These are phyloP conservation scores for Pinguiococcus pyrenoidosus DNA, from an alignment of 108 stramenopile species.

Conservation along the genomic window DNA sequence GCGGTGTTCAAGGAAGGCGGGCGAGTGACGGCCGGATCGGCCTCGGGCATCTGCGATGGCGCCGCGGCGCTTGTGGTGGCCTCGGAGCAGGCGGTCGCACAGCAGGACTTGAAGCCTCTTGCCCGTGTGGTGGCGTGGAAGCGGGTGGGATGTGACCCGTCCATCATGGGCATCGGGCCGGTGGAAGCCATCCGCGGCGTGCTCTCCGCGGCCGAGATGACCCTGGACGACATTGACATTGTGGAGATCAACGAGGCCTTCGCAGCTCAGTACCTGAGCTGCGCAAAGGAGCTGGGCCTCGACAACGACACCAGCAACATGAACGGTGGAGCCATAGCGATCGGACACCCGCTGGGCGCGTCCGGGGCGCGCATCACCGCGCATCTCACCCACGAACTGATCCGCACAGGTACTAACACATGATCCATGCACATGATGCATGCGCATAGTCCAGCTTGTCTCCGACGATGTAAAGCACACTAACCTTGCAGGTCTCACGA, in stretches of 20 bases:
- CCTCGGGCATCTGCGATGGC: conserved; percentile 93
- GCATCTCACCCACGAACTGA: conserved; percentile 80
- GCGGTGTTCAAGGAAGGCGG: conserved; percentile 92
- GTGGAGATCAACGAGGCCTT: conserved; percentile 99
- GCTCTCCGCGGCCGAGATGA: conserved; percentile 54
- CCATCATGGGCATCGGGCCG: conserved; percentile 47
- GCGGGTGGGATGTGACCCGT: conserved; percentile 38
- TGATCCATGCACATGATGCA: no score
- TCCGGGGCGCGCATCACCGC: conserved; percentile 69
- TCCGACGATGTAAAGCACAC: no score
- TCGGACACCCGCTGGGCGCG: conserved; percentile 45
- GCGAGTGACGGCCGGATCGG: conserved; percentile 83
- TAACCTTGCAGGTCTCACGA: no score
- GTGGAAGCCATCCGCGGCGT: conserved; percentile 72
- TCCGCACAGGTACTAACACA: conserved; percentile 30
- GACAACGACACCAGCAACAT: conserved; percentile 75
- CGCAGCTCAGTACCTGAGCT: conserved; percentile 85
- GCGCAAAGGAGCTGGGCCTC: conserved; percentile 83
- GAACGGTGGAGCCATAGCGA: conserved; percentile 57
- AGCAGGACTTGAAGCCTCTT: conserved; percentile 69
- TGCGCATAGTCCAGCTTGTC: no score
- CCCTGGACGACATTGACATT: conserved; percentile 77
- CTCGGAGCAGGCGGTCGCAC: conserved; percentile 63
- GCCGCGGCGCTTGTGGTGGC: conserved; percentile 76
- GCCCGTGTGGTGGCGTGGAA: conserved; percentile 40